phyloP scores from a whole-genome alignment of 2,329 filamentous ascomycete species.

The Penicillium corylophilum region DNA sequence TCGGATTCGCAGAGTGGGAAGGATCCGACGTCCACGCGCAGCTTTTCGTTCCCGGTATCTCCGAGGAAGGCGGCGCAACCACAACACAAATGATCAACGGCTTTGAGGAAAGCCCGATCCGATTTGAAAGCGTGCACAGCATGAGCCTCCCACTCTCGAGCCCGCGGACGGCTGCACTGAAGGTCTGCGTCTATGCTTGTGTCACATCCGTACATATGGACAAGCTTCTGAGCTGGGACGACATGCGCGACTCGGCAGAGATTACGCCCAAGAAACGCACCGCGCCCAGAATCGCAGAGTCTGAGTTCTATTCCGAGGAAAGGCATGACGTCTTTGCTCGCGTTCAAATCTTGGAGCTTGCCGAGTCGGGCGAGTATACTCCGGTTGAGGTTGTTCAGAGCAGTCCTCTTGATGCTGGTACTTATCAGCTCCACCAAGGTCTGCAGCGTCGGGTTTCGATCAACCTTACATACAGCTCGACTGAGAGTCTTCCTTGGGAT shows the following conservation, averaged over 20 bases:
- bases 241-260: slow-evolving; percentile 78
- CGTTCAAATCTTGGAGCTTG: slow-evolving; percentile 85
- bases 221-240: slow-evolving; percentile 97
- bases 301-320: slow-evolving; percentile 90
- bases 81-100: slow-evolving; percentile 92
- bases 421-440: slow-evolving; percentile 93
- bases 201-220: slow-evolving; percentile 93
- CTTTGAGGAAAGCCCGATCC: slow-evolving; percentile 88
- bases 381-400: slow-evolving; percentile 91
- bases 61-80: slow-evolving; percentile 85
- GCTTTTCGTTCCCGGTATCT: slow-evolving; percentile 89
- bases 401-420: slow-evolving; percentile 78
- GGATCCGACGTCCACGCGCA: slow-evolving; percentile 95
- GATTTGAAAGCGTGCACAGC: slow-evolving; percentile 96
- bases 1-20: slow-evolving; percentile 92
- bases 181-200: slow-evolving; percentile 87
- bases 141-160: slow-evolving; percentile 88
- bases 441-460: slow-evolving; percentile 85
- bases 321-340: slow-evolving; percentile 89
- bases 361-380: slow-evolving; percentile 85
- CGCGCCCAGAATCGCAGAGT: slow-evolving; percentile 74
- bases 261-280: slow-evolving; percentile 58
- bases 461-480: slow-evolving; percentile 87
- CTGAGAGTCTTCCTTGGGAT: slow-evolving; percentile 84
- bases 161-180: slow-evolving; percentile 70